Percentiles rank a stretch among this genome's conserved stretches.
phyloP scores from a whole-genome alignment of 2,329 filamentous ascomycete genomes.

The Blumeria hordei region DNA sequence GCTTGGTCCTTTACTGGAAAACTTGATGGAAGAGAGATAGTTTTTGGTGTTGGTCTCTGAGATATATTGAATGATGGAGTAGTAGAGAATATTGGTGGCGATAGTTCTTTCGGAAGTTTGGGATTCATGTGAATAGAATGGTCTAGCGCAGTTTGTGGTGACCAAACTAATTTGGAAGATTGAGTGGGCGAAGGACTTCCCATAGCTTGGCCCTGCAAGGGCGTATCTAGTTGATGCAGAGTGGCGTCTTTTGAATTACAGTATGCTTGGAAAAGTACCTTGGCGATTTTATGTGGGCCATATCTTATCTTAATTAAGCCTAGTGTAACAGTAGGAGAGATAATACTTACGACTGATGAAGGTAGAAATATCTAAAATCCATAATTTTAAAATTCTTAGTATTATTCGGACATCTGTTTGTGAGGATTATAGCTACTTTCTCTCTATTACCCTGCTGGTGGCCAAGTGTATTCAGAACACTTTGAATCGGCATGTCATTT shows the following conservation, averaged over 20 bases:
- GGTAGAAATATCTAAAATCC: conserved; percentile 9
- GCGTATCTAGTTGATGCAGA: too few relatives aligned
- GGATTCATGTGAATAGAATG: too few relatives aligned
- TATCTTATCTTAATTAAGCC: conserved; percentile 7
- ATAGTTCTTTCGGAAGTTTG: too few relatives aligned
- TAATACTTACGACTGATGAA: conserved; percentile 12
- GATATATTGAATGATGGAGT: too few relatives aligned
- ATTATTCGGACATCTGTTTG: conserved; percentile 7
- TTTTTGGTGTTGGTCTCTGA: too few relatives aligned
- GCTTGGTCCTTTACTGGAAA: not conserved
- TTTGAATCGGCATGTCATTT: conserved; percentile 6
- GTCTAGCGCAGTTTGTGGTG: too few relatives aligned
- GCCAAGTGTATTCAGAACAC: conserved; percentile 7
- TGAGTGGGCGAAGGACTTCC: too few relatives aligned
- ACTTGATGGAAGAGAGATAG: not conserved
- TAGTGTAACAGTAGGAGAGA: not conserved
- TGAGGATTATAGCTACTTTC: conserved; percentile 9
- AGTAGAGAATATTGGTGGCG: too few relatives aligned
- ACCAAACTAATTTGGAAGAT: too few relatives aligned
- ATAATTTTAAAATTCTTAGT: conserved; percentile 8
- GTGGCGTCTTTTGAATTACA: not conserved
- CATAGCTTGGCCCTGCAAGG: too few relatives aligned
- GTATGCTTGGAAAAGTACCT: conserved; percentile 10
- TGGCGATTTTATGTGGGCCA: conserved; percentile 12
- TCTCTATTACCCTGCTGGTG: conserved; percentile 4